Conservation (phyloP, 768 basidiomycete species). For the Macrolepiota dolichaula region DNA sequence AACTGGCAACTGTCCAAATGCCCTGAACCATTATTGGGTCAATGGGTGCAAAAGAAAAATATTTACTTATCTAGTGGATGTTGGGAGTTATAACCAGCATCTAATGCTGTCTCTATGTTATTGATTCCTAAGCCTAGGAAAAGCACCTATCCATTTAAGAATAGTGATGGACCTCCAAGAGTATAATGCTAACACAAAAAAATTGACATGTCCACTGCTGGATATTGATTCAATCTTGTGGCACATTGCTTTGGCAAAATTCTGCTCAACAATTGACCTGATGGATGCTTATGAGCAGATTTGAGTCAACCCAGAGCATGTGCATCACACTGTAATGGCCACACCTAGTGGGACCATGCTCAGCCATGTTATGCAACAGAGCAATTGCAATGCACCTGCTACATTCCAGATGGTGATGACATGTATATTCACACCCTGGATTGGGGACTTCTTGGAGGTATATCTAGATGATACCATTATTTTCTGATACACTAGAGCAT, state of each 20-base stretch:
- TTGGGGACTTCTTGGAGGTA: conserved; percentile 27
- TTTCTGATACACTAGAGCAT: conserved; percentile 28
- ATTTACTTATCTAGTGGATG: conserved; percentile 22
- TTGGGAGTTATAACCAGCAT: conserved; percentile 26
- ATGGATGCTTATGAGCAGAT: conserved; percentile 40
- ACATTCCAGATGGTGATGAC: conserved; percentile 31
- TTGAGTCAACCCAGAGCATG: conserved; percentile 22
- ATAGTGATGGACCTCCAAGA: conserved; percentile 32
- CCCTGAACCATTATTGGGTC: conserved; percentile 20
- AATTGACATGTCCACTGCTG: conserved; percentile 24
- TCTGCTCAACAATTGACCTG: conserved; percentile 32
- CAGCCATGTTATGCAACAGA: conserved; percentile 26
- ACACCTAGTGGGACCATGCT: conserved; percentile 29
- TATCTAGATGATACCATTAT: conserved; percentile 29
- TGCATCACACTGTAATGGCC: conserved; percentile 18
- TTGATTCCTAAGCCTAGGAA: conserved; percentile 28
- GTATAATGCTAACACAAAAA: conserved; percentile 32
- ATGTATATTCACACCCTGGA: conserved; percentile 24
- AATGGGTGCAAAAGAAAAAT: conserved; percentile 25
- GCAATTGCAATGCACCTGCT: too few species aligned
- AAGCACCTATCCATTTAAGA: conserved; percentile 16
- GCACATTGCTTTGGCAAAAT: conserved; percentile 24
- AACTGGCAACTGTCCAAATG: neutral
- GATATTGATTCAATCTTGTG: conserved; percentile 22
- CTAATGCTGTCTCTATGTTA: conserved; percentile 32